Evolutionary conservation across 768 basidiomycete genomes (phyloP), one percentile per base, ranked within the genome.

Genomic region (Boletus bicolor): DNA sequence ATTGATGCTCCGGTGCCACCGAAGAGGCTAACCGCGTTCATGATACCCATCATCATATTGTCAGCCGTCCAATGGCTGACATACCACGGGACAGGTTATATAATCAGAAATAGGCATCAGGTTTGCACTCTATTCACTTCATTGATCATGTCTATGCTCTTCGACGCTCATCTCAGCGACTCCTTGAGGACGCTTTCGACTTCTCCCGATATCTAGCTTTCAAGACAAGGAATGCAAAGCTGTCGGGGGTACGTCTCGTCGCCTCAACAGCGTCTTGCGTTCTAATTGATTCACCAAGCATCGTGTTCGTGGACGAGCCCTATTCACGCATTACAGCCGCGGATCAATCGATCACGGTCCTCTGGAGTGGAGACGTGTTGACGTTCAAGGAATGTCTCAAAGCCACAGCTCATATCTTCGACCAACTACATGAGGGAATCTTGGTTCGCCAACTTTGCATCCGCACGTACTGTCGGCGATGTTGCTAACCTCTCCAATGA

Each of bases 151-250:
- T 11, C 49, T 38, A 51, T 37, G 14, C 28, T n/a, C 24, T 17
- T 3, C 21, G 21, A 68, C 66, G 49, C 57, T 68, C 65, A 1
- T 65, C 62, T 56, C 19, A 28, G 62, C 36, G n/a, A 50, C 11
- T 65, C 60, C 44, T 68, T 62, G 46, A 59, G 21, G 52, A 68
- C 12, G 50, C 53, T 60, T 60, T 63, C 56, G 60, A 65, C 37
- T 56, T 55, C 24, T 58, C 60, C 11, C 57, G 48, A 37, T 54
- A 62, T 17, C 57, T 60, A 12, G 45, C 21, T 34, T 41, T 55
- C 42, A 57, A 47, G 44, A 39, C 35, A 3, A 50, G 46, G 21
- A 19, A 48, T 39, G 21, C 53, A 15, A 43, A 32, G 7, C 10
- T 4, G 4, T 36, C 32, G 6, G 51, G 24, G 10, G 65, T 66